A percentile compares a stretch with the other conserved stretches of the same genome.
These are phyloP conservation scores for Monilinia fructicola DNA, from an alignment of 2,329 filamentous ascomycete species.

Conservation along the genomic window DNA sequence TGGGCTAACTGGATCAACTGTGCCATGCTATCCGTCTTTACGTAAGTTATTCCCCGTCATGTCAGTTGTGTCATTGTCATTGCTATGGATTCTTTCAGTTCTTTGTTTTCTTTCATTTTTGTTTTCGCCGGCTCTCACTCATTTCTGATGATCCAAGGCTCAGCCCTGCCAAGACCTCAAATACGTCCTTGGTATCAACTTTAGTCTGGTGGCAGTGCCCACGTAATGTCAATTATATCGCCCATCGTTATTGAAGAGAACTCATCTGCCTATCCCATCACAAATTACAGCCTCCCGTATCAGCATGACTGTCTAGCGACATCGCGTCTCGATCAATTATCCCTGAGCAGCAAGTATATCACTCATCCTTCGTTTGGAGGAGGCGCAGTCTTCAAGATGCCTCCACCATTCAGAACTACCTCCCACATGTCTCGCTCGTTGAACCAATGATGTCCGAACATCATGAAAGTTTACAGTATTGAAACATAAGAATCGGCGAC, in stretches of 20 bases:
- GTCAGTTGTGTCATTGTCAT: no score
- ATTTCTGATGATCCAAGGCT: constrained; percentile 1
- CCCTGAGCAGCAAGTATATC: neutral
- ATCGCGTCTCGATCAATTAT: neutral
- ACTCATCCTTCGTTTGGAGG: neutral
- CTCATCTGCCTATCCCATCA: neutral
- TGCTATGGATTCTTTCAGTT: no score
- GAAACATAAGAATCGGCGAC: no score
- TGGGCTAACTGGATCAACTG: neutral
- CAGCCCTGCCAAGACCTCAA: constrained; percentile 4
- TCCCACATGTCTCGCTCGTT: neutral
- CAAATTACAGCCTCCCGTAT: neutral
- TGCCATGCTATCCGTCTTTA: constrained; percentile 12
- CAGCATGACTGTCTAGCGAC: neutral
- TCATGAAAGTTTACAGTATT: no score
- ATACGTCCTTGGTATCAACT: neutral
- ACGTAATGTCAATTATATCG: neutral
- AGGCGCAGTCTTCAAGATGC: neutral
- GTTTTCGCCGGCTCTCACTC: neutral
- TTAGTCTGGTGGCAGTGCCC: neutral
- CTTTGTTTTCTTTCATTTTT: neutral
- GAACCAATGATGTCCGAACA: neutral
- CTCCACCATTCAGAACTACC: no score
- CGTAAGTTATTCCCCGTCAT: neutral
- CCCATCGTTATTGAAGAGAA: neutral